Evolutionary conservation across 208 protist genomes (phyloP).

Genomic region (Crithidia mellificae): DNA sequence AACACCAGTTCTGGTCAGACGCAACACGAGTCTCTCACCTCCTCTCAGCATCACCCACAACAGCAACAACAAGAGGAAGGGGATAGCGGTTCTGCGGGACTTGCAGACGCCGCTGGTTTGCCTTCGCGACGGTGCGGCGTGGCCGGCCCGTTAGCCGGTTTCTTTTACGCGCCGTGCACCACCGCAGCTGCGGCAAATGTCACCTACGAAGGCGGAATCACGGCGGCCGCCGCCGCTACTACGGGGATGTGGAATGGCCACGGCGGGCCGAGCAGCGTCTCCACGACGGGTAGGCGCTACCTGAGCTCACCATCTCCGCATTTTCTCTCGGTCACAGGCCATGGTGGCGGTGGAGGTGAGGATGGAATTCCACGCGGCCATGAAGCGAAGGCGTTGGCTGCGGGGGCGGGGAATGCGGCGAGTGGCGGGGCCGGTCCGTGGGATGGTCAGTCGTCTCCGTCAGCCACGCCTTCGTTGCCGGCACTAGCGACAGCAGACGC

Average conservation of each 20-base stretch:
- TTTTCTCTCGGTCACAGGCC: neutral
- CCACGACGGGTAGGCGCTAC: neutral
- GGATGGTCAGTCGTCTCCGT: constrained; percentile 8
- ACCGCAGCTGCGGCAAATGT: neutral
- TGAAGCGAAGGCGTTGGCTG: no score
- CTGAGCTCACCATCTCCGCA: neutral
- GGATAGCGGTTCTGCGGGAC: neutral
- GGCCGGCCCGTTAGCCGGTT: constrained; percentile 4
- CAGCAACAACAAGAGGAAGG: constrained; percentile 1
- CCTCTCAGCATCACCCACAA: constrained; percentile 14
- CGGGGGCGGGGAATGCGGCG: neutral
- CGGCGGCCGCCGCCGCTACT: neutral
- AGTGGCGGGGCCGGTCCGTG: neutral
- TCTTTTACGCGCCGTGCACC: constrained; percentile 27
- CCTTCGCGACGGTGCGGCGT: neutral
- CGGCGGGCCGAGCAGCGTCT: neutral
- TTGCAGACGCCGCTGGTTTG: neutral
- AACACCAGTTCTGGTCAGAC: neutral
- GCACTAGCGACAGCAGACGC: constrained; percentile 1
- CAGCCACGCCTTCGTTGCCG: neutral
- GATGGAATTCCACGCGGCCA: no score
- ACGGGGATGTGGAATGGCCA: neutral
- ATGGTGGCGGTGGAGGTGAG: neutral
- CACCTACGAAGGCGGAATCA: neutral
- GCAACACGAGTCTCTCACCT: constrained; percentile 1